phyloP scores from a whole-genome alignment of 2,329 filamentous ascomycete species.

The Endocalyx cinctus region DNA sequence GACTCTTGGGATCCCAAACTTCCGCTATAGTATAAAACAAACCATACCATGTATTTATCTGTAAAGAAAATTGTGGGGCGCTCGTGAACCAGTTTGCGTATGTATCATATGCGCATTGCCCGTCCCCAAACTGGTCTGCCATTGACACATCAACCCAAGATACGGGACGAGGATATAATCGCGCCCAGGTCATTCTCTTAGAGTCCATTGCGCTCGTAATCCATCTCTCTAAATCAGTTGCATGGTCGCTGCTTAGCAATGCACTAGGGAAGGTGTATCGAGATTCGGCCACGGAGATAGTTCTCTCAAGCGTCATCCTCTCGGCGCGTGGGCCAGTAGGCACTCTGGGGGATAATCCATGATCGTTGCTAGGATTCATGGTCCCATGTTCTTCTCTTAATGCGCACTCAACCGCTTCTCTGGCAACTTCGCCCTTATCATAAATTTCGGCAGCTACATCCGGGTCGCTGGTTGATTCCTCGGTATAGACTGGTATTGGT shows the following conservation, averaged over 20 bases:
- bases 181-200: conserved; percentile 11
- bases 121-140: conserved; percentile 29
- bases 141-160: conserved; percentile 37
- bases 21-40: conserved; percentile 47
- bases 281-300: neutral
- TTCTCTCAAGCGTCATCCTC: neutral
- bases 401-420: too few relatives aligned
- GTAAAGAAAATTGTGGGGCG: conserved; percentile 1
- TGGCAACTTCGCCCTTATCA: too few relatives aligned
- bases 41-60: conserved; percentile 35
- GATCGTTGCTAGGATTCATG: too few relatives aligned
- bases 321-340: neutral
- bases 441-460: conserved; percentile 29
- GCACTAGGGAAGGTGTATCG: conserved; percentile 6
- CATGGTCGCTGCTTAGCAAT: conserved; percentile 12
- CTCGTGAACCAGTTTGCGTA: conserved; percentile 33
- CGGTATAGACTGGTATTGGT: conserved; percentile 32
- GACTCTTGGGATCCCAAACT: conserved; percentile 27
- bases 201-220: conserved; percentile 5
- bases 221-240: conserved; percentile 15
- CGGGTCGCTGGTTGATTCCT: conserved; percentile 31
- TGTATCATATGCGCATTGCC: conserved; percentile 19
- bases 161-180: conserved; percentile 35
- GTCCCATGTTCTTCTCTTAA: too few relatives aligned
- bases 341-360: conserved; percentile 9